Evolutionary conservation across 108 stramenopile genomes (phyloP), one percentile per base, ranked within the genome.

Genomic region (Skeletonema costatum): DNA sequence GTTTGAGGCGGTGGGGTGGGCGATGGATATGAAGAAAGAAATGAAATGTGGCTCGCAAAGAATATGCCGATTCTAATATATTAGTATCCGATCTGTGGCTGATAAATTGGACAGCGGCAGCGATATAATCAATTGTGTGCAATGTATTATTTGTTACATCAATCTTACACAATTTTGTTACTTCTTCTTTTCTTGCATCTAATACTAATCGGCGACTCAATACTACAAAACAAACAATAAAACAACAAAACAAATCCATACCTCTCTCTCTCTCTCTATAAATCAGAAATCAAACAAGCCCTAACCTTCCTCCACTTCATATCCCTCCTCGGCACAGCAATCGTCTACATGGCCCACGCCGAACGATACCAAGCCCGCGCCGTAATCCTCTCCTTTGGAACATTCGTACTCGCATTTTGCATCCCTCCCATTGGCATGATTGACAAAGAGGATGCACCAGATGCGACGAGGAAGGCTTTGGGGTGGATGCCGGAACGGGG

Each of bases 401-500:
- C 50, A 51, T 51, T 51, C 19, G 50, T 51, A 19, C 4, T 51
- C 0, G 50, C 50, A 21, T 51, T 51, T 21, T 51, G 50, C 19
- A 51, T 51, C 50, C 50, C 50, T 1, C 50, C 50, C 50, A 51
- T 51, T 51, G 50, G 50, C 3, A 51, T 51, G 50, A 51, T 51
- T 7, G 7, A 21, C 50, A 21, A 21, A 7, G 50, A 51, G 19
- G 50, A 51, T 51, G 50, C 50, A 51, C 50, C 50, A 17, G 50
- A 51, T 51, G 50, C 50, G 0, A 21, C 19, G 3, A 1, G 50
- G 14, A 21, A 17, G n/a, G 50, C 50, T 5, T 51, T 51, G 50
- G 50, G 50, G 50, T 51, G 50, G 50, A 51, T 51, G 50, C 50
- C 50, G 50, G 50, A 51, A 51, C 50, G 50, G 50, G 50, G 50